Percentiles rank a stretch among this genome's conserved stretches.
phyloP scores from a whole-genome alignment of 2,329 filamentous ascomycete species.

The Ophiostoma australiae region DNA sequence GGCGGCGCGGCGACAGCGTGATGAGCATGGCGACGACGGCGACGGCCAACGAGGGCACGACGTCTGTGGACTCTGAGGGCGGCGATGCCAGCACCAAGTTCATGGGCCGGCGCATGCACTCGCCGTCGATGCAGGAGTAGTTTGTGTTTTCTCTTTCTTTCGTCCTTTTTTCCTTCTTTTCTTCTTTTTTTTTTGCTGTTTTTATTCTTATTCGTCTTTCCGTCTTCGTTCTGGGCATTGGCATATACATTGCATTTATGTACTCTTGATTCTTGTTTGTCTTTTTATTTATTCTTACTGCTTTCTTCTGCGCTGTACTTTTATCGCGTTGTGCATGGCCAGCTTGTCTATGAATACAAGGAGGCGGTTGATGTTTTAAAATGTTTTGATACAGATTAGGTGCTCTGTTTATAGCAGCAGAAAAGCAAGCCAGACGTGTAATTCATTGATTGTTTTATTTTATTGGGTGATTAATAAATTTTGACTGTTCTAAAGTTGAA shows the following conservation, averaged over 20 bases:
- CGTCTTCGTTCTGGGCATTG: slow-evolving; percentile 3
- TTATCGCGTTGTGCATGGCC: neutral
- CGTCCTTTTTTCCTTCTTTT: slow-evolving; percentile 9
- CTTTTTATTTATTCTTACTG: slow-evolving; percentile 16
- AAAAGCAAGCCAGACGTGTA: slow-evolving; percentile 5
- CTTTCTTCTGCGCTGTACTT: neutral
- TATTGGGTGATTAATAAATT: neutral
- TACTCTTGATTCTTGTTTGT: neutral
- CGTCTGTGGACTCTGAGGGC: slow-evolving; percentile 28
- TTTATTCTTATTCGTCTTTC: slow-evolving; percentile 1
- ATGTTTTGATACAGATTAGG: slow-evolving; percentile 8
- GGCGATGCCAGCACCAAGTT: slow-evolving; percentile 30
- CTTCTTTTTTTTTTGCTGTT: neutral
- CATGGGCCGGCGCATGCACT: slow-evolving; percentile 28
- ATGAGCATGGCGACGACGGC: slow-evolving; percentile 25
- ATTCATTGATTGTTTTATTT: neutral
- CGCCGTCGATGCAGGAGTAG: slow-evolving; percentile 13
- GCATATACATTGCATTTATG: slow-evolving; percentile 10
- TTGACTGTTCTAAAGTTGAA: no score
- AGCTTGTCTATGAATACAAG: neutral
- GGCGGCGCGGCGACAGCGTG: slow-evolving; percentile 26
- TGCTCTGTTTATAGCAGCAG: slow-evolving; percentile 6
- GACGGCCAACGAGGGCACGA: slow-evolving; percentile 16
- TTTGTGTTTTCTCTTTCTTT: neutral
- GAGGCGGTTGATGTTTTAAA: slow-evolving; percentile 3